These are phyloP conservation scores for Trichophyton benhamiae DNA, from an alignment of 2,329 filamentous ascomycete genomes.

Conservation along the genomic window DNA sequence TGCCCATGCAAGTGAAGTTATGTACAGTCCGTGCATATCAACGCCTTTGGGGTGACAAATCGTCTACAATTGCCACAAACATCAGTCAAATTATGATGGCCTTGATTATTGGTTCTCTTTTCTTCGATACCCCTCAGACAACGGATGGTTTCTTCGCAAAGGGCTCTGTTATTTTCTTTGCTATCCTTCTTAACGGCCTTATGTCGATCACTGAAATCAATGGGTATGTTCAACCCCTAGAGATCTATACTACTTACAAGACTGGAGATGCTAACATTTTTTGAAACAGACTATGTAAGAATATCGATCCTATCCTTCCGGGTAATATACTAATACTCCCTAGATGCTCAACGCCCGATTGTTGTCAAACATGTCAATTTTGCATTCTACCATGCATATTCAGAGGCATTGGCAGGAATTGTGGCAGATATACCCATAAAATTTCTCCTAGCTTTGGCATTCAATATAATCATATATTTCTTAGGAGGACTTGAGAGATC, in stretches of 20 bases:
- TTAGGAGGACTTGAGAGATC: constrained; percentile 55
- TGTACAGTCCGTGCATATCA: constrained; percentile 71
- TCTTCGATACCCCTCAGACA: constrained; percentile 44
- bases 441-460: constrained; percentile 56
- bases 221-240: constrained; percentile 7
- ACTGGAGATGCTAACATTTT: background rate
- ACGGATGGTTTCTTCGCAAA: constrained; percentile 65
- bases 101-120: constrained; percentile 57
- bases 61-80: constrained; percentile 55
- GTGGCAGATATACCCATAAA: constrained; percentile 79
- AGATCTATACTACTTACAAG: background rate
- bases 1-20: constrained; percentile 62
- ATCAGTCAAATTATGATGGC: constrained; percentile 60
- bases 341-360: constrained; percentile 82
- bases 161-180: constrained; percentile 72
- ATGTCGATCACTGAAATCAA: constrained; percentile 62
- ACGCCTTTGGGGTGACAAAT: constrained; percentile 62
- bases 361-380: constrained; percentile 85
- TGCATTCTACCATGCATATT: constrained; percentile 78
- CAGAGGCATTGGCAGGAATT: constrained; percentile 77
- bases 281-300: constrained; percentile 16
- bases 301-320: background rate
- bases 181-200: constrained; percentile 54
- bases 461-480: constrained; percentile 77
- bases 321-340: constrained; percentile 15